These are phyloP conservation scores for Aspergillus avenaceus DNA, from an alignment of 495 filamentous ascomycete species.

Conservation along the genomic window DNA sequence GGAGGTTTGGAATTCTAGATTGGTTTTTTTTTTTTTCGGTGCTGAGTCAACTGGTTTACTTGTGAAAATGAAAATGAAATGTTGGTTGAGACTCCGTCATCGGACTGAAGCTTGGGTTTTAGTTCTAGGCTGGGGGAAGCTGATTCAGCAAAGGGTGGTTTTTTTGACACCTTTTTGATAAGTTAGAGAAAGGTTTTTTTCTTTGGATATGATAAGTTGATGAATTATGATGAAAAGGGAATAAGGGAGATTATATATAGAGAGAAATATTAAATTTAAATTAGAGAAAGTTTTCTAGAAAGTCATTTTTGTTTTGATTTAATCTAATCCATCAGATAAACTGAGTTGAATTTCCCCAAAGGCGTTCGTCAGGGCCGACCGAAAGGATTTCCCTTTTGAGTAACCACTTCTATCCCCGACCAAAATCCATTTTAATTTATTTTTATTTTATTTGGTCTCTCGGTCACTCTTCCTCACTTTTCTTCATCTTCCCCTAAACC, in stretches of 20 bases:
- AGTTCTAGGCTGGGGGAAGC: constrained; percentile 2
- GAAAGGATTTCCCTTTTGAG: background rate
- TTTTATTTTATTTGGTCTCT: constrained; percentile 1
- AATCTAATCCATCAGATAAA: background rate
- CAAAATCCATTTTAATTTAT: background rate
- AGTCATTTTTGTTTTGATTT: background rate
- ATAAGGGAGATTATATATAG: background rate
- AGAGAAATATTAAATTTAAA: background rate
- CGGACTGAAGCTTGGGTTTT: constrained; percentile 11
- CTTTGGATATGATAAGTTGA: background rate
- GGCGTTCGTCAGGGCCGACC: background rate
- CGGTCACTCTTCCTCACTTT: background rate
- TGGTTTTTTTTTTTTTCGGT: background rate
- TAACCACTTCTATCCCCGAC: background rate
- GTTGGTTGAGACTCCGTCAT: constrained; percentile 22
- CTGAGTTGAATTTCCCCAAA: no score
- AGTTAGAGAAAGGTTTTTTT: background rate
- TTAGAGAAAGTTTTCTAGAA: no score
- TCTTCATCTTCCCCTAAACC: constrained; percentile 1
- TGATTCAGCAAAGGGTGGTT: constrained; percentile 7
- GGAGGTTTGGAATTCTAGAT: background rate
- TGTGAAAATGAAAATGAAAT: background rate
- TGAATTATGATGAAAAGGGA: background rate
- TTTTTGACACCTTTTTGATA: background rate
- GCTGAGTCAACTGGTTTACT: background rate